Conservation (phyloP, 2,329 filamentous ascomycete genomes). For the Coniella vitis region DNA sequence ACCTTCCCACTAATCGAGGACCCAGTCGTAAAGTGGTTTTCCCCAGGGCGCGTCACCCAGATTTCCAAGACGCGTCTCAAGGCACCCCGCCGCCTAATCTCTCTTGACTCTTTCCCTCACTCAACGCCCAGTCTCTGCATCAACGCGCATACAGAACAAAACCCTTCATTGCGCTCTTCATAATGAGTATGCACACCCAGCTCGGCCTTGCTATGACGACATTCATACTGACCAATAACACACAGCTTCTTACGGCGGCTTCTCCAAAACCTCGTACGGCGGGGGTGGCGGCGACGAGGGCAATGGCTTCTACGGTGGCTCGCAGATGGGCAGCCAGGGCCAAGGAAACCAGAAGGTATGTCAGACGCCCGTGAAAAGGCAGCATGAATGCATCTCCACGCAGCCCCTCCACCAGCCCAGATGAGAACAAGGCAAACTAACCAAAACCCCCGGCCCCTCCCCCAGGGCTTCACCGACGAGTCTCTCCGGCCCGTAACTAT, state of each 20-base stretch:
- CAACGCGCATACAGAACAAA: neutral
- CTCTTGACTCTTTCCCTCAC: neutral
- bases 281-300: conserved; percentile 52
- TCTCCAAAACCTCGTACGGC: conserved; percentile 42
- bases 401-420: neutral
- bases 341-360: conserved; percentile 22
- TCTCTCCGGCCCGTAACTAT: conserved; percentile 90
- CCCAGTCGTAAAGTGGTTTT: conserved; percentile 15
- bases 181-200: conserved; percentile 14
- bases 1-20: neutral
- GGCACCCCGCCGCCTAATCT: conserved; percentile 2
- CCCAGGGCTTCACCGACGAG: conserved; percentile 64
- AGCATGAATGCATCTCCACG: too few species aligned
- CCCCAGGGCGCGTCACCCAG: conserved; percentile 10
- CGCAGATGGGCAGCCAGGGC: conserved; percentile 51
- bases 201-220: neutral
- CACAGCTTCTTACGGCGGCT: conserved; percentile 44
- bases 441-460: conserved; percentile 2
- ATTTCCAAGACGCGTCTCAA: conserved; percentile 13
- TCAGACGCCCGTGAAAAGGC: too few species aligned
- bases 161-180: neutral
- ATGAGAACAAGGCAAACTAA: neutral
- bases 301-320: conserved; percentile 55
- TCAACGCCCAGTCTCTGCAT: conserved; percentile 1
- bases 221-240: neutral